Evolutionary conservation across 805 yeast genomes (phyloP), one percentile per base, ranked within the genome.

Genomic region (Zygotorulaspora danielsina): DNA sequence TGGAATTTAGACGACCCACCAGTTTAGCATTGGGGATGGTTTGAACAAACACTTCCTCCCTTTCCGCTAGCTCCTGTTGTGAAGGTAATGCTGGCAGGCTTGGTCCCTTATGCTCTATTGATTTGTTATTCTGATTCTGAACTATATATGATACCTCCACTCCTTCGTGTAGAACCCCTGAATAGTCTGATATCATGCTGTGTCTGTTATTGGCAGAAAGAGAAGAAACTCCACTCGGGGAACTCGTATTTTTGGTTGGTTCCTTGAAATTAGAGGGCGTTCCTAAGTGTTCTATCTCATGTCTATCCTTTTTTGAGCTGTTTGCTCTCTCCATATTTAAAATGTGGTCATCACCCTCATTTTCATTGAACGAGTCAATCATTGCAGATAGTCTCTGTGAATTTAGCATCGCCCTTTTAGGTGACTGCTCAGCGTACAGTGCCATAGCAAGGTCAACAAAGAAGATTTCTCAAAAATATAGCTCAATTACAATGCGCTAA

Each of bases 121-220:
- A 22, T 21, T 33, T 42, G 9, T 9, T 27, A n/a, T 15, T 18
- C 8, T 11, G 18, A 35, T 45, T 54, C 31, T 49, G 42, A 9
- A 55, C 59, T 3, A 60, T 46, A 30, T 55, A 59, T 3, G 64
- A 55, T 2, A 59, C 49, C 11, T 54, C 59, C 6, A 60, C 57
- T 15, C 62, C 65, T 33, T 60, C 63, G 24, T 58, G 61, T 2
- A 58, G 46, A 9, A 57, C 55, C 10, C 63, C 65, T 6, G 63
- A 57, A 40, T 60, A 60, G 29, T 44, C 45, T 3, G 65, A 60
- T 18, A 55, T 45, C 47, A 55, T 49, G 39, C 65, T 58, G 12
- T 46, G 10, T 21, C 48, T 37, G 11, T 38, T 41, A 17, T 41
- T 46, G 19, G 44, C 31, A 7, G 48, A 38, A 8, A 38, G 20